Conservation (phyloP, 192 early-diverging fungal species). For the Dispira parvispora region DNA sequence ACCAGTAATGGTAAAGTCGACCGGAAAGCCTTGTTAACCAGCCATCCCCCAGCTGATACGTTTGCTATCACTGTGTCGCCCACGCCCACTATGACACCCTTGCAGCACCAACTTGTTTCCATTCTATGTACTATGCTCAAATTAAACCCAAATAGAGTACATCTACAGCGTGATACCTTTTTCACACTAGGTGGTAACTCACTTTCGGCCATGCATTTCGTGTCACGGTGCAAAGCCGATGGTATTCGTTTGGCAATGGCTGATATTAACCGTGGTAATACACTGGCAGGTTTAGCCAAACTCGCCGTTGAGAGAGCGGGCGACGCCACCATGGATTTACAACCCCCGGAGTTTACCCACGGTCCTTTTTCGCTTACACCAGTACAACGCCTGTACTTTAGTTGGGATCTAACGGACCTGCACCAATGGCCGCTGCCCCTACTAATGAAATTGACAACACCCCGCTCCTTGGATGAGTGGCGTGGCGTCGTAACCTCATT, state of each 20-base stretch:
- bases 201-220: conserved; percentile 7
- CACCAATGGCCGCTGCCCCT: neutral
- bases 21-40: no score
- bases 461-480: neutral
- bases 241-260: neutral
- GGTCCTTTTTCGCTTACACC: neutral
- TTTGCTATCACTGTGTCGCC: no score
- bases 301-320: no score
- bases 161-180: neutral
- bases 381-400: neutral
- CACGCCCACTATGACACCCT: neutral
- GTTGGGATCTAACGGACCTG: neutral
- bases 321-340: neutral
- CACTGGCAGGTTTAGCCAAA: neutral
- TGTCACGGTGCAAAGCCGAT: neutral
- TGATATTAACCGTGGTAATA: neutral
- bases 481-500: neutral
- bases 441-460: neutral
- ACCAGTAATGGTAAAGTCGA: neutral
- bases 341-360: neutral
- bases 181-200: no score
- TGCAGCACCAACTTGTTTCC: no score
- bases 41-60: neutral
- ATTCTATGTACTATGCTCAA: no score
- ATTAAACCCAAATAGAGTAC: neutral